Evolutionary conservation across 441 rosid species (phyloP), one percentile per base, ranked within the genome.

Genomic region (Erodium texanum): DNA sequence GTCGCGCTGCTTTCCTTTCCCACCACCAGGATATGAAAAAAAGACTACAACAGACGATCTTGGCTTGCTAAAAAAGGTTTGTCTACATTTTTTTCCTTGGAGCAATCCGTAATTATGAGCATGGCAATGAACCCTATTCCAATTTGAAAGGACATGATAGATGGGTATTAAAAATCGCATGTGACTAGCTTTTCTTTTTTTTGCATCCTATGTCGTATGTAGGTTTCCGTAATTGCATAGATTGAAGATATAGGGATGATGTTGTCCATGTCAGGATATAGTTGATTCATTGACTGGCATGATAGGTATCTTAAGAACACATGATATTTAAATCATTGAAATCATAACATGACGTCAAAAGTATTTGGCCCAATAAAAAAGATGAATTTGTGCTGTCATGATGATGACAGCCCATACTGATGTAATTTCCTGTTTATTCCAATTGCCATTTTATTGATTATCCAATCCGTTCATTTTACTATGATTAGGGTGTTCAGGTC

Each of bases 1-100:
- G 86, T 82, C 86, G 81, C 86, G 86, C 67, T 80, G 86, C 79
- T 82, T 82, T 78, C 82, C 84, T 5, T 82, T 82, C 71, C 84
- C 84, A 5, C 86, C 86, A 0, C 84, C 86, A 36, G 86, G 86
- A 73, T 82, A 82, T 72, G 82, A 74, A 73, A 78, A 75, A 80
- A 78, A 82, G 78, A 67, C 81, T 64, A 71, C 75, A 64, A 74
- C 77, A 7, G 71, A 75, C 2, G 74, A 76, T 45, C 71, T 63
- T 16, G 82, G 76, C 74, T 61, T 73, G 7, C 76, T 80, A 32
- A 78, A 80, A 75, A 77, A 80, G 86, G 86, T 82, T 73, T 65
- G 54, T 69, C 27, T 27, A 48, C 68, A 64, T 62, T 52, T 52
- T 52, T 52, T 5, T 16, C 58, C 58, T 52, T 52, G 20, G 7